phyloP scores from a whole-genome alignment of 2,329 filamentous ascomycete genomes.

The Sclerotinia minor region DNA sequence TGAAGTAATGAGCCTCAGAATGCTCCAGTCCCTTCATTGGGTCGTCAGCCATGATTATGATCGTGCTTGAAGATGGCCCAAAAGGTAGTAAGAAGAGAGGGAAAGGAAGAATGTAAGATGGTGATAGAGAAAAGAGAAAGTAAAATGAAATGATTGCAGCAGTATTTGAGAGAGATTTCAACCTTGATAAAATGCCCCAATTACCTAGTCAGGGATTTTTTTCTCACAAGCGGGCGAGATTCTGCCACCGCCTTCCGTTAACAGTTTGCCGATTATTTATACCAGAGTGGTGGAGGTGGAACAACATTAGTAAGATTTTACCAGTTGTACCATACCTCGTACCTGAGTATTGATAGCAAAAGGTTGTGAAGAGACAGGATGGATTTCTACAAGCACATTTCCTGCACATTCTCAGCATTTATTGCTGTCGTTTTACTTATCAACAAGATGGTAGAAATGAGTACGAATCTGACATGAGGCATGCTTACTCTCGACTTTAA shows the following conservation, averaged over 20 bases:
- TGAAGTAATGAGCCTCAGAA: slow-evolving; percentile 98
- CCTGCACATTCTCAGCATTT: no score
- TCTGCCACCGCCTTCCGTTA: slow-evolving; percentile 17
- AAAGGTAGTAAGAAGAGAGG: slow-evolving; percentile 17
- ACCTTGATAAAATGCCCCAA: background rate
- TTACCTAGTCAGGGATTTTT: slow-evolving; percentile 6
- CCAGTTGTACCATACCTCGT: no score
- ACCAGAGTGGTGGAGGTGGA: no score
- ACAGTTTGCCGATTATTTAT: background rate
- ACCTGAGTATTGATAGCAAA: background rate
- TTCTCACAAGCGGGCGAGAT: slow-evolving; percentile 12
- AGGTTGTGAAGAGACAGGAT: background rate
- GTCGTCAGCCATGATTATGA: slow-evolving; percentile 52
- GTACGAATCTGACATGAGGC: no score
- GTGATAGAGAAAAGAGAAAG: slow-evolving; percentile 9
- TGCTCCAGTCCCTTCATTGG: slow-evolving; percentile 46
- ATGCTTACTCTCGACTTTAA: no score
- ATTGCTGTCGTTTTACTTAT: no score
- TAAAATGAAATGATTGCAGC: background rate
- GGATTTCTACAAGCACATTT: no score
- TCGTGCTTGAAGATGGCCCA: background rate
- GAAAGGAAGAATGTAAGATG: slow-evolving; percentile 3
- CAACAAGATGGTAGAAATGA: no score
- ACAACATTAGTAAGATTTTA: no score
- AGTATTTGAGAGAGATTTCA: background rate